Base-by-base conservation (phyloP, 2,329 filamentous ascomycete genomes). In the Monosporascus sp. region DNA sequence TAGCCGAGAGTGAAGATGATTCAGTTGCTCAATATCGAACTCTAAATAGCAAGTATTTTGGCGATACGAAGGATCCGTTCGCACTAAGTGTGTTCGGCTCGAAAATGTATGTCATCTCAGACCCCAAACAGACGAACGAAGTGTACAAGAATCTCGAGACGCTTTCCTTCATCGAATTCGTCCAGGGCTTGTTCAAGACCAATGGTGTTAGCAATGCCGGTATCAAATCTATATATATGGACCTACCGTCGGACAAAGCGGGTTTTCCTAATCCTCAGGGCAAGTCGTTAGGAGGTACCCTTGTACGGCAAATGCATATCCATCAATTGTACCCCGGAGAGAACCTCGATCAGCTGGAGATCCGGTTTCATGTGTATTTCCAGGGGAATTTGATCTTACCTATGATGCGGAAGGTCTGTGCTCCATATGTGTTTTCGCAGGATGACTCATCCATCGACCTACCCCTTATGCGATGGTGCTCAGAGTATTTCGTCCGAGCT, bases 221-320 rank as follows among this genome's bases (percentile, higher is more conserved):
- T 6, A 19, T 50, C n/a, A 7, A 19, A 20, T 19, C 36, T n/a
- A 50, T 43, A 24, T 50, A 24, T 36, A 50, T 8, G 2, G 34
- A 36, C 20, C 37, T 50, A 20, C 37, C 48, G n/a, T 19, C 26
- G 37, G 48, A 50, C 20, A 50, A 50, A 9, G 37, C 8, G 20
- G 48, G 48, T 6, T 50, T 50, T 16, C 48, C 48, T 14, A 50
- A 50, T 7, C 48, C 48, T 22, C 31, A 50, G n/a, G 48, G 48
- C 5, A 27, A 50, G 19, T n/a, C 48, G 1, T 24, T 50, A 14
- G 48, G 34, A 7, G 36, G 36, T 3, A 43, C 24, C 34, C 37
- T 50, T 17, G 19, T 41, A 5, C 48, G 48, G 16, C 48, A 43
- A 36, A 50, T 50, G 48, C 36, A 50, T 24, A 50, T 50, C 14